Percentiles rank a stretch among this genome's conserved stretches.
Evolutionary conservation across 228 moss, liverwort and hornwort genomes (phyloP).

Genomic region (Sphagnum magellanicum): DNA sequence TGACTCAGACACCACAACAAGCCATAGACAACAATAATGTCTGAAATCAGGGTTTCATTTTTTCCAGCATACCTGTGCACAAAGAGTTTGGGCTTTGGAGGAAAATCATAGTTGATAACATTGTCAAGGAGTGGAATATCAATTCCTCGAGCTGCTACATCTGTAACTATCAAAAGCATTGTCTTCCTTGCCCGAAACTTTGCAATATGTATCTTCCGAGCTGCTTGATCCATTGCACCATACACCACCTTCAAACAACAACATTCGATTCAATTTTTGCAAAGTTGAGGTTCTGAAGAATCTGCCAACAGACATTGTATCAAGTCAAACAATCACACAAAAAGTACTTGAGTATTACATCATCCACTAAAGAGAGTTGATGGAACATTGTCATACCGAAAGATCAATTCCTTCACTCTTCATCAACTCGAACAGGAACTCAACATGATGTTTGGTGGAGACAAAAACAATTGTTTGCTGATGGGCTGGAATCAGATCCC

Average conservation of each 20-base stretch:
- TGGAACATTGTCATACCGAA: slow-evolving; percentile 16
- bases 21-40: no score
- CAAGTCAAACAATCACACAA: no score
- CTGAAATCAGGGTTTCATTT: no score
- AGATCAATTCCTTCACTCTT: slow-evolving; percentile 77
- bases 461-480: slow-evolving; percentile 97
- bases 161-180: slow-evolving; percentile 82
- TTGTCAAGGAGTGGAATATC: slow-evolving; percentile 92
- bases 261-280: background rate
- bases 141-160: slow-evolving; percentile 91
- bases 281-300: no score
- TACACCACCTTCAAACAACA: slow-evolving; percentile 44
- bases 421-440: slow-evolving; percentile 72
- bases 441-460: slow-evolving; percentile 90
- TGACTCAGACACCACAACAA: no score
- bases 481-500: slow-evolving; percentile 70
- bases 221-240: slow-evolving; percentile 96
- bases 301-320: no score
- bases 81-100: slow-evolving; percentile 92
- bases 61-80: slow-evolving; percentile 38
- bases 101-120: slow-evolving; percentile 91
- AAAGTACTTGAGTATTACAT: no score
- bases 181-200: slow-evolving; percentile 93
- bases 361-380: no score
- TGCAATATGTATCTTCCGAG: slow-evolving; percentile 89